phyloP scores from a whole-genome alignment of 2,329 filamentous ascomycete species.

The Cytospora schulzeri region DNA sequence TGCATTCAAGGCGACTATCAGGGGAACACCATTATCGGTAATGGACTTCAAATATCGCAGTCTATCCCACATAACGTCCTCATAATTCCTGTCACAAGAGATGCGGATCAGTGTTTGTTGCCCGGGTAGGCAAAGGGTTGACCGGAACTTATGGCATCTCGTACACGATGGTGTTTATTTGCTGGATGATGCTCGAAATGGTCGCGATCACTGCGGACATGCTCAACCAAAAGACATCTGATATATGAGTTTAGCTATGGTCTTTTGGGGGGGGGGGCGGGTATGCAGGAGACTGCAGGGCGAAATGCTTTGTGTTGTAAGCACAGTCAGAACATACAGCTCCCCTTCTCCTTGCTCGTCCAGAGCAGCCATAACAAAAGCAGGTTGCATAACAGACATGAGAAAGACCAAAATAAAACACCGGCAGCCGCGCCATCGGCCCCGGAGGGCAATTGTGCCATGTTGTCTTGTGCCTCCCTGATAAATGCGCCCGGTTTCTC shows the following conservation, averaged over 20 bases:
- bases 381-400: conserved; percentile 15
- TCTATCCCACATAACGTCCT: conserved; percentile 21
- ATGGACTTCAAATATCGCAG: conserved; percentile 8
- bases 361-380: conserved; percentile 26
- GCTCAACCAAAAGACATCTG: conserved; percentile 20
- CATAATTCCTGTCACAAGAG: conserved; percentile 18
- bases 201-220: conserved; percentile 19
- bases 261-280: not conserved
- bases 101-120: not conserved
- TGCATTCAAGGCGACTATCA: conserved; percentile 5
- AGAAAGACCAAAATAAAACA: conserved; percentile 12
- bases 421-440: conserved; percentile 17
- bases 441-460: conserved; percentile 24
- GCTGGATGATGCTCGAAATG: conserved; percentile 18
- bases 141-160: not conserved
- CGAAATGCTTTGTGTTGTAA: not conserved
- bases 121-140: not conserved
- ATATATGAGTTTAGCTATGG: not conserved
- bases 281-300: too few species aligned
- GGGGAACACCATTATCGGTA: conserved; percentile 1
- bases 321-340: conserved; percentile 16
- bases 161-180: conserved; percentile 20
- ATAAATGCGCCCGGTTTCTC: conserved; percentile 1
- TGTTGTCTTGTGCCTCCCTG: conserved; percentile 9
- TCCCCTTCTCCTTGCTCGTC: conserved; percentile 24